Percentiles rank a stretch among this genome's conserved stretches.
Conservation (phyloP, 345 rosid species). For the Acer campestre region DNA sequence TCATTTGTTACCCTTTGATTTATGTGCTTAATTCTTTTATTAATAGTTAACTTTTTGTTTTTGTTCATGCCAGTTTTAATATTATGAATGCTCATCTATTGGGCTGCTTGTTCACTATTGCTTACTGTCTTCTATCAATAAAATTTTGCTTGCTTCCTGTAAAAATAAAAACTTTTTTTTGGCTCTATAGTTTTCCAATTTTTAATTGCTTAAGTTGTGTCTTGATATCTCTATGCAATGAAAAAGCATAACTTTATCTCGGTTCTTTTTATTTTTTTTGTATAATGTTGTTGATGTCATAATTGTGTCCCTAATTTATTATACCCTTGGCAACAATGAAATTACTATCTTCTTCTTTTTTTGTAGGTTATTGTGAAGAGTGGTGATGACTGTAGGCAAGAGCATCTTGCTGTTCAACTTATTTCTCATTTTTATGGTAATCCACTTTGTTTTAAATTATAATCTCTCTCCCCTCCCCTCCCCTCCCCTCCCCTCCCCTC, state of each 20-base stretch:
- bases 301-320: background rate
- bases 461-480: background rate
- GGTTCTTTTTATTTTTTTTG: background rate
- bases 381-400: slow-evolving; percentile 99
- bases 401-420: slow-evolving; percentile 99
- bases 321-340: slow-evolving; percentile 13
- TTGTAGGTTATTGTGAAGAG: slow-evolving; percentile 91
- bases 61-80: background rate
- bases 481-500: background rate
- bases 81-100: background rate
- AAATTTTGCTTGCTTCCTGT: background rate
- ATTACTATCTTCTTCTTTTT: slow-evolving; percentile 24
- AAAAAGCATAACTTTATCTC: background rate
- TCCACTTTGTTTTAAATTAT: slow-evolving; percentile 20
- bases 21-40: background rate
- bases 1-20: background rate
- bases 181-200: background rate
- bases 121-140: background rate
- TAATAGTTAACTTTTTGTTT: background rate
- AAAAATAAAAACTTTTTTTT: background rate
- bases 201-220: background rate
- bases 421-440: slow-evolving; percentile 96
- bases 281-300: background rate
- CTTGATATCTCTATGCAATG: background rate
- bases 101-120: too few relatives aligned